Evolutionary conservation across 306 rosid species (phyloP).

Genomic region (Cicer pinnatifidum): DNA sequence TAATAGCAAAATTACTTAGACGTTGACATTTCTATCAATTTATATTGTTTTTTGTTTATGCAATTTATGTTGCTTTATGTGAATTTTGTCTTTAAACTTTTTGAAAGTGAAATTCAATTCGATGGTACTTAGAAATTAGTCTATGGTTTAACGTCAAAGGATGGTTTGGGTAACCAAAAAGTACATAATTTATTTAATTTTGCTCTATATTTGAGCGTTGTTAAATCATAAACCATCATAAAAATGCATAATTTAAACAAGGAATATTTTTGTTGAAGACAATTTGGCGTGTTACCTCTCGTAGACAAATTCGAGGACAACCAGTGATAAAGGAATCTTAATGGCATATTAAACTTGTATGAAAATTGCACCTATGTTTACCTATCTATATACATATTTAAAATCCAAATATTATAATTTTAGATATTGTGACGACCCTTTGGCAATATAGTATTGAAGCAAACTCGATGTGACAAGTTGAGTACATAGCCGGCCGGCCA

Average conservation of each 20-base stretch:
- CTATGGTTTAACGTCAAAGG: too few species aligned
- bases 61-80: too few species aligned
- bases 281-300: background rate
- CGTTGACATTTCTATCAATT: too few species aligned
- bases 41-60: too few species aligned
- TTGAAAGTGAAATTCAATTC: too few species aligned
- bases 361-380: background rate
- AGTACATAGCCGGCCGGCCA: slow-evolving; percentile 63
- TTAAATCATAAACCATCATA: background rate
- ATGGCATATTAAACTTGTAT: slow-evolving; percentile 25
- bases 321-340: slow-evolving; percentile 1
- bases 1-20: too few species aligned
- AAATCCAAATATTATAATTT: background rate
- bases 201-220: background rate
- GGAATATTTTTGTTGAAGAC: background rate
- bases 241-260: too few species aligned
- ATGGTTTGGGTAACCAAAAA: too few species aligned
- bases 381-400: background rate
- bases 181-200: background rate
- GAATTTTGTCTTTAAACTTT: too few species aligned
- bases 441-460: background rate
- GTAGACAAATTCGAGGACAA: slow-evolving; percentile 1
- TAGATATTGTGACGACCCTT: slow-evolving; percentile 1
- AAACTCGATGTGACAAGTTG: slow-evolving; percentile 32
- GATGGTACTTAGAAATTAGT: too few species aligned